Conservation (phyloP, 1,284 basidiomycete species). For the Ceratobasidium sp. region DNA sequence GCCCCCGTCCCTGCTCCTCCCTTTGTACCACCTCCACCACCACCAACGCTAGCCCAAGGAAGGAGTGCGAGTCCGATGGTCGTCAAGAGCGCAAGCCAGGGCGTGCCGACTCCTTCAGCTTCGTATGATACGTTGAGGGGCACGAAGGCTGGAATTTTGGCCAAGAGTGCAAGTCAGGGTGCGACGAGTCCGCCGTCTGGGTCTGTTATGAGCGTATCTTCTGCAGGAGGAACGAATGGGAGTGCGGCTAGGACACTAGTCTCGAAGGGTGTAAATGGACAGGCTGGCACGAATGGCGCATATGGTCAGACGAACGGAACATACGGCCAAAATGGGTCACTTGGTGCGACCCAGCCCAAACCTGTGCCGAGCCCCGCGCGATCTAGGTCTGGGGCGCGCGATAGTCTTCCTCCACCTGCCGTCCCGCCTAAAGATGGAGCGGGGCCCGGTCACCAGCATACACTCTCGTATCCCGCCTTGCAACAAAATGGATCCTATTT, state of each 20-base stretch:
- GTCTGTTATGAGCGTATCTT: too few relatives aligned
- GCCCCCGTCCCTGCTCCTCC: background rate
- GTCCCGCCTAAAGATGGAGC: slow-evolving; percentile 26
- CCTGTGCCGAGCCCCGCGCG: background rate
- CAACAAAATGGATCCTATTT: background rate
- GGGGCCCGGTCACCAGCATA: background rate
- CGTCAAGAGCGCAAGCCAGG: slow-evolving; percentile 39
- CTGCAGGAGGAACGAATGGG: background rate
- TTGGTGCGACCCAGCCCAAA: background rate
- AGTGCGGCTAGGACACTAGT: slow-evolving; percentile 3
- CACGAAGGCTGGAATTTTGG: background rate
- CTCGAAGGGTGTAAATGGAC: background rate
- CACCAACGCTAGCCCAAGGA: background rate
- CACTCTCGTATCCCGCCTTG: background rate
- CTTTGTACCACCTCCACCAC: too few relatives aligned
- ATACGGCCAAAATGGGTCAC: background rate
- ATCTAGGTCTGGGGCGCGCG: slow-evolving; percentile 5
- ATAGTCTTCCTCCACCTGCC: slow-evolving; percentile 27
- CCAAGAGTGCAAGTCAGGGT: slow-evolving; percentile 37
- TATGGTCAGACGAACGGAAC: background rate
- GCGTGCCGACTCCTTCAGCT: background rate
- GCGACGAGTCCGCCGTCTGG: background rate
- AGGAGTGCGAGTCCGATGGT: slow-evolving; percentile 27
- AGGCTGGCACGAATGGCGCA: too few relatives aligned
- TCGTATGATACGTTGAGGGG: background rate